Evolutionary conservation across 2,329 filamentous ascomycete genomes (phyloP), one percentile per base, ranked within the genome.

Genomic region (Aspergillus clavatus): DNA sequence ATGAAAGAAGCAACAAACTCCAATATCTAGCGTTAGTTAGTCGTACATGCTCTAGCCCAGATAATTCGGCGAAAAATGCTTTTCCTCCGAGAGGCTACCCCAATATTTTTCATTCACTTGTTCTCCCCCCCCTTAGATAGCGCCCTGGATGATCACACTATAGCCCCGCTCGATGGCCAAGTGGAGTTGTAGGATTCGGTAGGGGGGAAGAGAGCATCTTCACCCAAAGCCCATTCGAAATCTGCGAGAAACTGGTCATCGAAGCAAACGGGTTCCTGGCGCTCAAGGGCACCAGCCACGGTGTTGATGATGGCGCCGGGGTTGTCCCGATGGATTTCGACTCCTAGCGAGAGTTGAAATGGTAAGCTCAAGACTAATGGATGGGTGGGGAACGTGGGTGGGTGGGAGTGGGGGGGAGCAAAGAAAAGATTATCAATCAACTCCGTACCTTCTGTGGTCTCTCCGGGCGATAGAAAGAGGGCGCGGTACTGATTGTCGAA

Each of bases 171-270:
- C 0, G 47, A 46, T 5, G 56, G 43, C 55, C 56, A 64, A 14
- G 50, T 51, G 12, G 53, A 44, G 3, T 50, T 50, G 14, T 58
- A 55, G 4, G 51, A 50, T n/a, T 60, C 63, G 16, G 50, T 46
- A 10, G 57, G 26, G 1, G 58, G 53, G 29, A 63, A 56, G 5
- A 66, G 31, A 11, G 46, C 52, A 39, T 65, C 63, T 22, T 65
- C 62, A 2, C 55, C 54, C 10, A 68, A 45, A 2, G 65, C 59
- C 67, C 67, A 70, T 41, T 69, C 67, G 16, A 70, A 64, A 41
- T 70, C 64, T 0, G 64, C 58, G 3, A 69, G 51, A 38, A 70
- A 68, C 29, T 67, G 58, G 18, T 70, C 66, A 36, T 68, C 60
- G n/a, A 67, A 57, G 10, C 53, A 50, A 14, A 58, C 42, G 4